Conservation (phyloP, 352 stramenopile species). For the Phytophthora niederhauseri region DNA sequence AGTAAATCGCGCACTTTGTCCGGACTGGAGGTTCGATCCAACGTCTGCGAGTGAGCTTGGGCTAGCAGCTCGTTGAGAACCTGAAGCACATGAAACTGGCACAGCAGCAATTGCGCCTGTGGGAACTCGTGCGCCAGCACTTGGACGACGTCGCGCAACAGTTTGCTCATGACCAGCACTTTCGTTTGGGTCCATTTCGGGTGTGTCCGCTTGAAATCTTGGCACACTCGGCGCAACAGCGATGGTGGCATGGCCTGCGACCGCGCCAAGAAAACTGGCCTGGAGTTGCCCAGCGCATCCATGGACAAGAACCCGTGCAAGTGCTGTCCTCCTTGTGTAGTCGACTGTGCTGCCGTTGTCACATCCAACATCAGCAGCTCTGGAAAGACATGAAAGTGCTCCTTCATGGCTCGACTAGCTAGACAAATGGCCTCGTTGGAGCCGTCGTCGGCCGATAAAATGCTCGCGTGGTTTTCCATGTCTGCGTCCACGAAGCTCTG, state of each 20-base stretch:
- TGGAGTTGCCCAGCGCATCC: slow-evolving; percentile 69
- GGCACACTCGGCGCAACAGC: slow-evolving; percentile 64
- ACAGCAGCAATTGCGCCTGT: slow-evolving; percentile 57
- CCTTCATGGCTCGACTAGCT: slow-evolving; percentile 75
- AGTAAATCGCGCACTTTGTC: slow-evolving; percentile 55
- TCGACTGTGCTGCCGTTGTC: slow-evolving; percentile 13
- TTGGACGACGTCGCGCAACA: slow-evolving; percentile 59
- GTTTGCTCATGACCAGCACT: slow-evolving; percentile 67
- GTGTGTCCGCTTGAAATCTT: slow-evolving; percentile 80
- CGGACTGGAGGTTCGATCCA: slow-evolving; percentile 24
- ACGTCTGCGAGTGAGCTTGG: not conserved
- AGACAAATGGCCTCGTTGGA: slow-evolving; percentile 79
- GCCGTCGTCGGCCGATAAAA: slow-evolving; percentile 70
- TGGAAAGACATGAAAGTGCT: slow-evolving; percentile 69
- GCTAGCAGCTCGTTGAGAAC: slow-evolving; percentile 55
- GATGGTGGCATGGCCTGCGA: slow-evolving; percentile 55
- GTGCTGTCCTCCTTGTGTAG: slow-evolving; percentile 28
- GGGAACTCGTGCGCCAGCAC: slow-evolving; percentile 67
- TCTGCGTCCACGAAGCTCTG: slow-evolving; percentile 74
- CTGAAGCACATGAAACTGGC: slow-evolving; percentile 78
- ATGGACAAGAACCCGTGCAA: slow-evolving; percentile 74
- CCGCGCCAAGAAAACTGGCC: slow-evolving; percentile 64
- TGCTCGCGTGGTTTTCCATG: slow-evolving; percentile 80
- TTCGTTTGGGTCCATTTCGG: slow-evolving; percentile 65
- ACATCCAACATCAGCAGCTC: slow-evolving; percentile 65